Conservation (phyloP, 495 filamentous ascomycete species). For the Penicillium egyptiacum region DNA sequence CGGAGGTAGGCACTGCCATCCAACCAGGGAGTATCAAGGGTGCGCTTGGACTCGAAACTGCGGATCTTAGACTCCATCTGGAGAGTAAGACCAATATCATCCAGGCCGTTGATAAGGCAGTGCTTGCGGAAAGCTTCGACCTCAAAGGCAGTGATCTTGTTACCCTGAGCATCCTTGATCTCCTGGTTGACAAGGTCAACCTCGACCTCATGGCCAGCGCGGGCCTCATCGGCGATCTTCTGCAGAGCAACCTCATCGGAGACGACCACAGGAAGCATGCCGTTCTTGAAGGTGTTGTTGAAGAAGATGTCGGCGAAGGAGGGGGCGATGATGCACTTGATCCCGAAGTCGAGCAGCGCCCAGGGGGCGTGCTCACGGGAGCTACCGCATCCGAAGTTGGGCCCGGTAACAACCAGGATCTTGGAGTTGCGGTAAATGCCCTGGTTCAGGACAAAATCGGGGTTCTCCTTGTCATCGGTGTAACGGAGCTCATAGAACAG, state of each 20-base stretch:
- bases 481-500: conserved; percentile 84
- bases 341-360: conserved; percentile 95
- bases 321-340: conserved; percentile 89
- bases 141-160: conserved; percentile 72
- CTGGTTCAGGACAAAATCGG: conserved; percentile 86
- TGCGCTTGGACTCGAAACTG: conserved; percentile 75
- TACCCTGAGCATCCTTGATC: conserved; percentile 73
- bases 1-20: conserved; percentile 85
- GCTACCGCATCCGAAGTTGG: conserved; percentile 94
- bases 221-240: conserved; percentile 75
- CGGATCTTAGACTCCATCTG: conserved; percentile 87
- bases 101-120: conserved; percentile 90
- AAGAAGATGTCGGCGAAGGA: conserved; percentile 97
- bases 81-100: conserved; percentile 94
- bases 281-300: conserved; percentile 99
- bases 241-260: conserved; percentile 63
- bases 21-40: conserved; percentile 83
- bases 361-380: conserved; percentile 96
- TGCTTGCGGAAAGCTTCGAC: conserved; percentile 92
- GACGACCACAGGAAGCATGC: conserved; percentile 90
- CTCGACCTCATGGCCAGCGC: conserved; percentile 81
- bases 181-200: conserved; percentile 85
- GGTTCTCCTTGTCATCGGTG: conserved; percentile 71
- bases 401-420: conserved; percentile 89
- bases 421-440: conserved; percentile 82